Percentiles rank a stretch among this genome's conserved stretches.
These are phyloP conservation scores for Amaranthus hypochondriacus DNA, from an alignment of 148 eudicot genomes.

Conservation along the genomic window DNA sequence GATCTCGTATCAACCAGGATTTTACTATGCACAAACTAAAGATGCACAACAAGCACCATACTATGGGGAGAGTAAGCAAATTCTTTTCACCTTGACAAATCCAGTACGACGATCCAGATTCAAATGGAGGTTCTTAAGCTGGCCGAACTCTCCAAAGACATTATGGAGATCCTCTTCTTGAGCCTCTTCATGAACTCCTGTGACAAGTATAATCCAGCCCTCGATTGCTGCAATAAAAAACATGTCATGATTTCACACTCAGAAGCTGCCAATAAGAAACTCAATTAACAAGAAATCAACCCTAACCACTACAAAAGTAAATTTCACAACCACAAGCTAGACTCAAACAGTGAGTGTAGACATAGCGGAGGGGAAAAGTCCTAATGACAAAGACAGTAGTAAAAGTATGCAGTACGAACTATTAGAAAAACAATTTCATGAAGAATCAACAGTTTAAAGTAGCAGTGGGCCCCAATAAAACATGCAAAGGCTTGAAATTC, in stretches of 20 bases:
- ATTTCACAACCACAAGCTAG: background rate
- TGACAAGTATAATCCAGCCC: slow-evolving; percentile 82
- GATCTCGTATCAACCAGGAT: background rate
- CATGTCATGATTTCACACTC: slow-evolving; percentile 9
- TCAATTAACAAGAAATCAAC: background rate
- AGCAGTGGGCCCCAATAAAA: background rate
- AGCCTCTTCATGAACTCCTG: slow-evolving; percentile 90
- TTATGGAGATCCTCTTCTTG: slow-evolving; percentile 82
- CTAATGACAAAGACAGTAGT: background rate
- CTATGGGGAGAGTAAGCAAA: background rate
- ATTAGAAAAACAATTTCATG: background rate
- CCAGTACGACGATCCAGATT: slow-evolving; percentile 96
- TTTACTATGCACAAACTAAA: background rate
- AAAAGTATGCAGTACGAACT: background rate
- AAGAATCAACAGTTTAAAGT: background rate
- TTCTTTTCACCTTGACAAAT: slow-evolving; percentile 64
- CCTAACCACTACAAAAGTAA: background rate
- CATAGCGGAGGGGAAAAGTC: background rate
- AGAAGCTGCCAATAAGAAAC: background rate
- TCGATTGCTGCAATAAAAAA: slow-evolving; percentile 67
- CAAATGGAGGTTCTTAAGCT: slow-evolving; percentile 80
- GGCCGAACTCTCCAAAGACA: slow-evolving; percentile 77
- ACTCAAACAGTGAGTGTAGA: background rate
- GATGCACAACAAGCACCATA: background rate
- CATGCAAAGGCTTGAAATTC: background rate